phyloP scores from a whole-genome alignment of 257 asterid genomes.

The Primulina eburnea region DNA sequence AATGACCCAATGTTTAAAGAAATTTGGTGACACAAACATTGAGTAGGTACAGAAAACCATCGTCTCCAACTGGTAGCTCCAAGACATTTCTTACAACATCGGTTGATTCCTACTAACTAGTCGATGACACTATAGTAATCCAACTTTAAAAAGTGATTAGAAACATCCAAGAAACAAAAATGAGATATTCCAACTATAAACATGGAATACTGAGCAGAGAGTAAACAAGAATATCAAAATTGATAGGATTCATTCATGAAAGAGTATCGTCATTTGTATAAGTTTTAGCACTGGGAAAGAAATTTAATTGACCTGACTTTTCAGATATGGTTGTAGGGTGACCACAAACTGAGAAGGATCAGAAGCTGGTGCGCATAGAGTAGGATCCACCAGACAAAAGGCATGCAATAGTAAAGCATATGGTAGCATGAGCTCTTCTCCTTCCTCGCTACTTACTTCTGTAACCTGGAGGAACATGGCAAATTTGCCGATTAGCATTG shows the following conservation, averaged over 20 bases:
- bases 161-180: not conserved
- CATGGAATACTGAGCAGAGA: not conserved
- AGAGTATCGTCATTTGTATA: not conserved
- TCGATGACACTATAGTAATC: not conserved
- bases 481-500: slow-evolving; percentile 15
- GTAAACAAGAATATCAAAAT: slow-evolving; percentile 3
- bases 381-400: slow-evolving; percentile 87
- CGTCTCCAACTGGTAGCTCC: not conserved
- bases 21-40: too few relatives aligned
- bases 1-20: too few relatives aligned
- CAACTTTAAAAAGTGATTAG: not conserved
- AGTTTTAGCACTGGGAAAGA: slow-evolving; percentile 4
- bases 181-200: not conserved
- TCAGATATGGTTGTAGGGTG: slow-evolving; percentile 92
- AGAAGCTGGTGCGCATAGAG: slow-evolving; percentile 87
- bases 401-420: slow-evolving; percentile 87
- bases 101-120: not conserved
- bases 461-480: slow-evolving; percentile 57
- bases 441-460: slow-evolving; percentile 68
- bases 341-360: slow-evolving; percentile 94
- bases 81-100: slow-evolving; percentile 2
- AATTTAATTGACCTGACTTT: slow-evolving; percentile 66
- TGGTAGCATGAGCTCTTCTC: slow-evolving; percentile 83
- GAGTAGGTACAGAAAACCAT: too few relatives aligned
- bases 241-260: not conserved